Percentiles rank a stretch among this genome's conserved stretches.
Evolutionary conservation across 345 rosid species (phyloP).

Genomic region (Pistacia atlantica): DNA sequence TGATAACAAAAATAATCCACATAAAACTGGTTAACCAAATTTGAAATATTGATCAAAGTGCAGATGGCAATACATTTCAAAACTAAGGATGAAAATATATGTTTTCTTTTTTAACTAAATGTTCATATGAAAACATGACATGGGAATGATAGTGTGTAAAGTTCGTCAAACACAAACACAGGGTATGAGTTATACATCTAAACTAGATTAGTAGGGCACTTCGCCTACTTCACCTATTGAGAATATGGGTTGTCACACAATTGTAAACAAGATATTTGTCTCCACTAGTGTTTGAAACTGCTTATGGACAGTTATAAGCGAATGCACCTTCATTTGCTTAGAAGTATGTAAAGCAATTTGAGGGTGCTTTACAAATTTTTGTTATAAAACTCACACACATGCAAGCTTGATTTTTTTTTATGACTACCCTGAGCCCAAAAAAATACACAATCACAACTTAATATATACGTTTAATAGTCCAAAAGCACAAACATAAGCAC

Average conservation of each 20-base stretch:
- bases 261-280: neutral
- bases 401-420: neutral
- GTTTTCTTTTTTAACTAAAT: neutral
- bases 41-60: neutral
- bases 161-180: neutral
- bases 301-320: neutral
- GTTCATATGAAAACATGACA: neutral
- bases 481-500: neutral
- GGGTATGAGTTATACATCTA: neutral
- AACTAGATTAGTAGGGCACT: neutral
- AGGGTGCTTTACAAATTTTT: neutral
- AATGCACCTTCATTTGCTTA: slow-evolving; percentile 2
- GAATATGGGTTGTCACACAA: neutral
- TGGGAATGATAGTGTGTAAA: neutral
- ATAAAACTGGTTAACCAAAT: neutral
- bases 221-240: neutral
- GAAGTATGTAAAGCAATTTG: neutral
- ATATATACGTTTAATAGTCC: neutral
- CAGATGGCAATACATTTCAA: neutral
- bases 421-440: neutral
- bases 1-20: neutral
- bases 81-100: neutral
- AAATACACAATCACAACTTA: neutral
- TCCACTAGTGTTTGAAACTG: neutral
- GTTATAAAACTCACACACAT: neutral